A percentile compares a stretch with the other conserved stretches of the same genome.
Evolutionary conservation across 1,284 basidiomycete species (phyloP).

Genomic region (Tremellales sp.): DNA sequence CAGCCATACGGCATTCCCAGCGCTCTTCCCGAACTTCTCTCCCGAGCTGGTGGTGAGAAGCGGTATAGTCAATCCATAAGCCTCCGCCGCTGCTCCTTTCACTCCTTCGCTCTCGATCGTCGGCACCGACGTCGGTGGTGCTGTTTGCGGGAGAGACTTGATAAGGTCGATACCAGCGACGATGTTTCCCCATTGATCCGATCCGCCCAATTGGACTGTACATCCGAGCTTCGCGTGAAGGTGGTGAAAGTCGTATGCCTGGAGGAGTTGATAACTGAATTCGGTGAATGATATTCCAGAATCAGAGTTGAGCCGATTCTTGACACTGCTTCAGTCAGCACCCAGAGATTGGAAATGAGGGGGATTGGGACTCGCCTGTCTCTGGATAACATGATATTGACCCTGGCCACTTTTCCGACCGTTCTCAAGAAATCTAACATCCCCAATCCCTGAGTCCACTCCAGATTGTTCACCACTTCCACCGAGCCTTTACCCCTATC

Average conservation of each 20-base stretch:
- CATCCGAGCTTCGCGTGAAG: conserved; percentile 66
- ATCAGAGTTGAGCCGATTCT: conserved; percentile 62
- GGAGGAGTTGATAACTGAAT: conserved; percentile 94
- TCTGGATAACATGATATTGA: conserved; percentile 84
- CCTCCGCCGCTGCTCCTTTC: conserved; percentile 51
- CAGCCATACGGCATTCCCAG: conserved; percentile 93
- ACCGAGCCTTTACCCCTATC: conserved; percentile 10
- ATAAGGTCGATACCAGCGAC: conserved; percentile 87
- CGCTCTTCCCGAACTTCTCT: conserved; percentile 96
- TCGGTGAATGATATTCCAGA: conserved; percentile 93
- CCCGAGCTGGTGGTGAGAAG: conserved; percentile 85
- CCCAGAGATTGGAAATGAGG: neutral
- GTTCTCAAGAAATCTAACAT: conserved; percentile 80
- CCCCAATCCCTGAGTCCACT: conserved; percentile 71
- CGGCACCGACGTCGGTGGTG: neutral
- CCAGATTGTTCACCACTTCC: conserved; percentile 71
- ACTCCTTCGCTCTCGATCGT: conserved; percentile 12
- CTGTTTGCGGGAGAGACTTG: conserved; percentile 31
- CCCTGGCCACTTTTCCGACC: conserved; percentile 74
- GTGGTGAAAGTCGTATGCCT: conserved; percentile 90
- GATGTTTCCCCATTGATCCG: conserved; percentile 99
- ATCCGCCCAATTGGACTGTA: conserved; percentile 88
- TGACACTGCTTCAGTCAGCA: conserved; percentile 61
- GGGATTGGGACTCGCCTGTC: conserved; percentile 63
- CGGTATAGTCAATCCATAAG: conserved; percentile 87